Conservation (phyloP, 768 basidiomycete genomes). For the Russula sp. region DNA sequence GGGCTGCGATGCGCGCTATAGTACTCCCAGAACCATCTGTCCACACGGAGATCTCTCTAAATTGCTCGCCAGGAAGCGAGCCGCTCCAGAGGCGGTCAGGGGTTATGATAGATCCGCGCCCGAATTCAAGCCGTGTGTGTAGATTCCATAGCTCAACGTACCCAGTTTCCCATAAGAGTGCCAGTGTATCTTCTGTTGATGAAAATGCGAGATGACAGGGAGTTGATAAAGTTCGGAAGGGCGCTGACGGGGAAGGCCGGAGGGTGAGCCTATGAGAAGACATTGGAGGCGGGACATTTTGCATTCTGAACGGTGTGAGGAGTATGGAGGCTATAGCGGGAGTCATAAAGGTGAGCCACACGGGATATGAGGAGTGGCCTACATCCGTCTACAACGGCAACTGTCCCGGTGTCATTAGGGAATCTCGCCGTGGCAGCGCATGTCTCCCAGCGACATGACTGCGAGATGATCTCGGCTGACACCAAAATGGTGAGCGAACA, state of each 20-base stretch:
- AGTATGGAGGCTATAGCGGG: constrained; percentile 56
- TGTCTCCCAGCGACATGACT: constrained; percentile 75
- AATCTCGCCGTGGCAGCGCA: constrained; percentile 50
- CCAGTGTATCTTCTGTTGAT: constrained; percentile 48
- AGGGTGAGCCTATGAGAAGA: constrained; percentile 50
- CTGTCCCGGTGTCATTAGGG: constrained; percentile 75
- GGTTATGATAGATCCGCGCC: constrained; percentile 53
- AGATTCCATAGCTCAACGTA: constrained; percentile 64
- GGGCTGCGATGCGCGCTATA: constrained; percentile 8
- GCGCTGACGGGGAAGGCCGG: constrained; percentile 19
- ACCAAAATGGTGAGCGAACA: neutral
- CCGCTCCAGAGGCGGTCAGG: constrained; percentile 40
- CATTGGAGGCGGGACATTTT: constrained; percentile 99
- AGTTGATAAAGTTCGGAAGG: constrained; percentile 52
- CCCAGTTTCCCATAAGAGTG: constrained; percentile 66
- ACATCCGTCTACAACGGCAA: constrained; percentile 90
- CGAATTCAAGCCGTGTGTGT: constrained; percentile 53
- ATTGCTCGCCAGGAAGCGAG: constrained; percentile 7
- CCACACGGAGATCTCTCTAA: constrained; percentile 18
- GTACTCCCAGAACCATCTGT: neutral
- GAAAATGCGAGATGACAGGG: constrained; percentile 65
- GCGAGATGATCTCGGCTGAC: constrained; percentile 49
- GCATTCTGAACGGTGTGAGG: constrained; percentile 87
- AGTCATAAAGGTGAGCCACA: neutral
- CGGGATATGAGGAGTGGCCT: constrained; percentile 28